phyloP scores from a whole-genome alignment of 768 basidiomycete genomes.

The Tremella mesenterica region DNA sequence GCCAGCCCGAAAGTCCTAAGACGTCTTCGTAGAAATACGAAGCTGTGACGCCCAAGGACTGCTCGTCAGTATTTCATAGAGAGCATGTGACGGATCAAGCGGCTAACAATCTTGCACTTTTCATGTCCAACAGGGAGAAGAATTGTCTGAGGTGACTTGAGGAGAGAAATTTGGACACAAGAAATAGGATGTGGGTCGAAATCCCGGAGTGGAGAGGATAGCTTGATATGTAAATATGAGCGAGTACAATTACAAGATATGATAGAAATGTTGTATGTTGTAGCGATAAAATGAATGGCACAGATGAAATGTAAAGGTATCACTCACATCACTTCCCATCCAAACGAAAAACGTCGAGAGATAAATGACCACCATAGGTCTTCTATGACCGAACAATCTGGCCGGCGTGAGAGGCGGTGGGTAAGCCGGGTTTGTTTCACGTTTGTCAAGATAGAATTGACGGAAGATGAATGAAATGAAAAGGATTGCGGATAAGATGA shows the following conservation, averaged over 20 bases:
- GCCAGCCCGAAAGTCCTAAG: neutral
- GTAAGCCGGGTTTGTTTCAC: neutral
- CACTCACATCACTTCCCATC: constrained; percentile 4
- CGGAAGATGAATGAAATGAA: neutral
- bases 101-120: no score
- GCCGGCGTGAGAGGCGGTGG: constrained; percentile 3
- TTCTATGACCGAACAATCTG: neutral
- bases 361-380: constrained; percentile 3
- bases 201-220: no score
- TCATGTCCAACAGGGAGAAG: no score
- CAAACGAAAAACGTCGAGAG: constrained; percentile 4
- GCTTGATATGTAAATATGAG: no score
- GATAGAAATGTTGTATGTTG: no score
- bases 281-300: no score
- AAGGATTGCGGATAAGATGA: neutral
- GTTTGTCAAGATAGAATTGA: neutral
- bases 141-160: no score
- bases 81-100: no score
- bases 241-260: no score
- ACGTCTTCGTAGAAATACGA: constrained; percentile 7
- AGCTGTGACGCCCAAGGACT: constrained; percentile 2
- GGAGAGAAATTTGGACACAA: no score
- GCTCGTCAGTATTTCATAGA: neutral
- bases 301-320: no score
- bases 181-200: no score